Conservation (phyloP, 2,329 filamentous ascomycete genomes). For the Pestalotiopsis sp. region DNA sequence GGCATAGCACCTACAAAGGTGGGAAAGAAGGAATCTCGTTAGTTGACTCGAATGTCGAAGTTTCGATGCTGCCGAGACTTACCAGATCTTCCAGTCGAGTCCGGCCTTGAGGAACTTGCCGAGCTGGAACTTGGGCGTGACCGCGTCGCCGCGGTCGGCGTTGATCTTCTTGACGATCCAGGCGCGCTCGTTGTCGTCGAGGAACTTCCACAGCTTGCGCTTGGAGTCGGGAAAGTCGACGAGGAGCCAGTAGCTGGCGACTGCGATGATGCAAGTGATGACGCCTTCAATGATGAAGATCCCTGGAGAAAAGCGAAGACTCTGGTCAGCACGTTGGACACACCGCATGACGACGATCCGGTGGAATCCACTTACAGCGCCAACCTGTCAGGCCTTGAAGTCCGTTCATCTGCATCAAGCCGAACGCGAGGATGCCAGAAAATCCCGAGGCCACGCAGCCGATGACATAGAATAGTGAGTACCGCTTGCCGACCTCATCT, state of each 20-base stretch:
- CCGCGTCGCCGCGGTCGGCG: constrained; percentile 48
- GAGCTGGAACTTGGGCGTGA: constrained; percentile 47
- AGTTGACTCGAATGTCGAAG: background rate
- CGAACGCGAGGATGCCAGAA: constrained; percentile 70
- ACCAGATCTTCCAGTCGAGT: constrained; percentile 18
- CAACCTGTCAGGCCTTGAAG: constrained; percentile 58
- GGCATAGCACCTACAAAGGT: constrained; percentile 56
- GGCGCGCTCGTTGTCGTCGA: constrained; percentile 39
- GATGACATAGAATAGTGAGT: constrained; percentile 70
- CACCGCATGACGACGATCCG: too few relatives aligned
- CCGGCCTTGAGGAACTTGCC: constrained; percentile 37
- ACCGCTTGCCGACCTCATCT: constrained; percentile 72
- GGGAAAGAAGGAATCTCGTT: background rate
- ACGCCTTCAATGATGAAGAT: constrained; percentile 45
- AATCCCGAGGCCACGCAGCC: constrained; percentile 69
- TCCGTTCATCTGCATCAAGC: constrained; percentile 67
- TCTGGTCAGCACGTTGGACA: background rate
- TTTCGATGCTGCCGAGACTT: background rate
- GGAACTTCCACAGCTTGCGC: constrained; percentile 40
- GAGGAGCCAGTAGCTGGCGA: constrained; percentile 43
- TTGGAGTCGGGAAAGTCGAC: constrained; percentile 53
- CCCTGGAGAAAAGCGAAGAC: background rate
- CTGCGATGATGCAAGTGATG: constrained; percentile 53
- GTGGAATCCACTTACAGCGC: constrained; percentile 64
- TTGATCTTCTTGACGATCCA: constrained; percentile 44